Base-by-base conservation (phyloP, 2,329 filamentous ascomycete genomes). In the Colletotrichum lupini region DNA sequence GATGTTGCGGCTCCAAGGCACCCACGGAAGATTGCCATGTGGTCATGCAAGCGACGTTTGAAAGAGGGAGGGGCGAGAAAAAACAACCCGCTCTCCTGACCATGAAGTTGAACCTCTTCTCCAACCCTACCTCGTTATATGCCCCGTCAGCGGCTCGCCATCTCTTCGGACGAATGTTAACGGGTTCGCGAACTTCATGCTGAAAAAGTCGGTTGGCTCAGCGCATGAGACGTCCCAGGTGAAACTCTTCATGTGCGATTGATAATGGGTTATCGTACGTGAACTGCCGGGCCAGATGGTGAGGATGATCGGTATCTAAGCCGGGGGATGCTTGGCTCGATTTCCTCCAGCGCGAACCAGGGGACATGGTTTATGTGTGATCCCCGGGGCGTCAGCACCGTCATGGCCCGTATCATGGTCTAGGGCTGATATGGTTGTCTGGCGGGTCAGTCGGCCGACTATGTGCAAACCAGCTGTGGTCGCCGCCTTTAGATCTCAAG, bases 201-300 rank as follows among this genome's bases (percentile, higher is more conserved):
- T 63, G 22, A 24, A 37, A 49, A 22, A 55, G 46, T 46, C 28
- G 32, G 49, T 55, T 19, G 55, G 42, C 66, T 4, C 55, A 35
- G 32, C 35, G 57, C 37, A 67, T 72, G 37, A 63, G 14, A 55
- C 24, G 49, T 32, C 67, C 26, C 62, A 72, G 5, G 30, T 72
- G 72, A 72, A 74, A 74, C 62, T 37, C 52, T 19, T 68, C 37
- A 46, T 63, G 57, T 68, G 37, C 52, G 61, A 57, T 72, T 74
- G 60, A 61, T 12, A 56, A 57, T 65, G 62, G 57, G 37, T 24
- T 28, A 60, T 63, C 49, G 35, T 35, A 30, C 53, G 63, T 30
- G 61, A 72, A 74, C 68, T 67, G 52, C 61, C 68, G 62, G 42
- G 30, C 61, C 46, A 42, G 19, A 49, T 28, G 22, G 57, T 57